Base-by-base conservation (phyloP, 352 stramenopile genomes). In the Discostella stelligera region DNA sequence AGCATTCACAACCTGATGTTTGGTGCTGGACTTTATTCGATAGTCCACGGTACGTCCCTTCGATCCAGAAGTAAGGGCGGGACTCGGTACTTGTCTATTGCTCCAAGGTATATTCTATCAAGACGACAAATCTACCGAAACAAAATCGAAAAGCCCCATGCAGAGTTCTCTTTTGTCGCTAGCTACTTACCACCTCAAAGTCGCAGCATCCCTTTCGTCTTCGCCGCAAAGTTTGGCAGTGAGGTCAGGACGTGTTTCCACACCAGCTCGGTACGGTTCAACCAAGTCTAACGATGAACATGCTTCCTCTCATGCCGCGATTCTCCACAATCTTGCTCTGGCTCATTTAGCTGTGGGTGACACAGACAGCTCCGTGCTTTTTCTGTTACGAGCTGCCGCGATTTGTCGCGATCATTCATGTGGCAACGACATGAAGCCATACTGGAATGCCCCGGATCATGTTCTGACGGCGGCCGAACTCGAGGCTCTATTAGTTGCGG, bases 101-200 rank as follows among this genome's bases (percentile, higher is more conserved):
- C 49, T 76, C 16, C 58, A 77, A 39, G 68, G 67, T 54, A 67
- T 81, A 60, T 74, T 82, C 37, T 8, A 44, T 10, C 2, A 44
- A 44, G 37, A 14, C 37, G 37, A 44, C 37, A 44, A 44, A 2
- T 44, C 25, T 62, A 67, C 37, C 30, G 61, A 37, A 18, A 65
- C n/a, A 48, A 20, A 30, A 54, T 50, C 48, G 32, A 63, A 16
- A 4, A 14, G 27, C 30, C 52, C 6, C 8, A 54, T 23, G 10
- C 72, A 74, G 54, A 75, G 32, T 23, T 71, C 77, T 52, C 56
- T 83, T 13, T 55, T 73, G 23, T 83, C 41, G 49, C 72, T 82
- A 11, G 71, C 65, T 3, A 74, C 67, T 39, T 83, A 80, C 83
- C 80, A 87, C 79, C 69, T 85, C 50, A 79, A 74, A 49, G 25